Evolutionary conservation across 208 protist species (phyloP).

Genomic region (Crithidia thermophila): DNA sequence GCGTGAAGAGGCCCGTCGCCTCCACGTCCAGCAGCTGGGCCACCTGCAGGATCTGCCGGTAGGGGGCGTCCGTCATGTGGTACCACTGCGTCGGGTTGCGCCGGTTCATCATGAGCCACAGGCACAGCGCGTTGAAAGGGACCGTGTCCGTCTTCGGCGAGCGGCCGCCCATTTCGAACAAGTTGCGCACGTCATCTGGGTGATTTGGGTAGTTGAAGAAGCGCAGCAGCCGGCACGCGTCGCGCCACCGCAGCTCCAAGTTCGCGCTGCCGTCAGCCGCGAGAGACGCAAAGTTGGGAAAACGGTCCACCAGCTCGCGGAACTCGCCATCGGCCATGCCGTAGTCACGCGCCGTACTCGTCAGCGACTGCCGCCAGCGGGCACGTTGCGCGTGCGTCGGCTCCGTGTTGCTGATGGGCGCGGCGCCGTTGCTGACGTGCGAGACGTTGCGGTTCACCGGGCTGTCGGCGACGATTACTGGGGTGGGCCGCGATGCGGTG

Average conservation of each 20-base stretch:
- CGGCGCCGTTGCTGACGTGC: slow-evolving; percentile 8
- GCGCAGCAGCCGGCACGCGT: slow-evolving; percentile 56
- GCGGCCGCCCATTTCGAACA: slow-evolving; percentile 47
- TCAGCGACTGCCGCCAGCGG: slow-evolving; percentile 31
- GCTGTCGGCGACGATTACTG: neutral
- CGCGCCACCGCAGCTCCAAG: slow-evolving; percentile 48
- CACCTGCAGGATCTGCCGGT: slow-evolving; percentile 44
- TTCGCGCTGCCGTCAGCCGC: slow-evolving; percentile 1
- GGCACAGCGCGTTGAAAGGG: slow-evolving; percentile 47
- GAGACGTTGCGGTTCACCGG: neutral
- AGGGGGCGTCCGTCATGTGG: slow-evolving; percentile 38
- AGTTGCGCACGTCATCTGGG: slow-evolving; percentile 55
- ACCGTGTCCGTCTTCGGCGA: slow-evolving; percentile 35
- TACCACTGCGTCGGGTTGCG: slow-evolving; percentile 55
- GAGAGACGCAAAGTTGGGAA: slow-evolving; percentile 43
- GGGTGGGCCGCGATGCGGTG: neutral
- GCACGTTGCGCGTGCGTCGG: slow-evolving; percentile 15
- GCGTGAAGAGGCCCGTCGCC: slow-evolving; percentile 56
- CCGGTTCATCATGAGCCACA: slow-evolving; percentile 55
- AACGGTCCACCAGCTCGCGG: slow-evolving; percentile 37
- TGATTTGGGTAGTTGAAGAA: slow-evolving; percentile 69
- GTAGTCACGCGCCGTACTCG: slow-evolving; percentile 30
- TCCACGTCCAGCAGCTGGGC: slow-evolving; percentile 56
- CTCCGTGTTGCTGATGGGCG: neutral
- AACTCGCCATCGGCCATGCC: slow-evolving; percentile 51